Percentiles rank a stretch among this genome's conserved stretches.
Conservation (phyloP, 768 basidiomycete species). For the Cystobasidiopsis lactophilus region DNA sequence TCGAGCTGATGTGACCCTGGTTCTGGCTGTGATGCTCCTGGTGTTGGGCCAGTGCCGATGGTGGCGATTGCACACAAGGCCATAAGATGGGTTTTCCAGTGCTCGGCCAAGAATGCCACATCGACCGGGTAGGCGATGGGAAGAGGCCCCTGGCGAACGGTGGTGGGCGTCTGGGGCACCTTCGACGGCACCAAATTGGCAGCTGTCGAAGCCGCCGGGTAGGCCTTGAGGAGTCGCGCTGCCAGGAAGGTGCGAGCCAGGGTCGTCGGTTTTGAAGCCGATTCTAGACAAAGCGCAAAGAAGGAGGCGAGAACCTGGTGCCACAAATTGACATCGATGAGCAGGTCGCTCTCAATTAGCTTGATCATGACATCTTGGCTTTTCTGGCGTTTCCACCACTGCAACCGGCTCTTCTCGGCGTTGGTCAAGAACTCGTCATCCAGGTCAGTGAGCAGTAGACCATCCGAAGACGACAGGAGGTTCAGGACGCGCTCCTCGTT, state of each 20-base stretch:
- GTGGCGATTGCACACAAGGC: conserved; percentile 62
- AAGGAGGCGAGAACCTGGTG: background rate
- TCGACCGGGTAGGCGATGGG: conserved; percentile 14
- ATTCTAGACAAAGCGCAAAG: conserved; percentile 29
- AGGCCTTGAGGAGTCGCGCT: background rate
- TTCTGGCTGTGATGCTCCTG: conserved; percentile 43
- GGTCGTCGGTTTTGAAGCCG: background rate
- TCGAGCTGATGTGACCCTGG: conserved; percentile 35
- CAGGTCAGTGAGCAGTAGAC: background rate
- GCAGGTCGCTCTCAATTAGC: background rate
- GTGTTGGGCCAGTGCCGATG: conserved; percentile 39
- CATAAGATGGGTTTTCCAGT: conserved; percentile 32
- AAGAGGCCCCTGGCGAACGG: conserved; percentile 48
- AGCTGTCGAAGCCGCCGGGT: conserved; percentile 1
- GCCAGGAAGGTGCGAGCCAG: background rate
- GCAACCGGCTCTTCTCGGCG: background rate
- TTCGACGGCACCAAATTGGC: background rate
- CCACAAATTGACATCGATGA: conserved; percentile 9
- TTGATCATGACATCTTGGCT: background rate
- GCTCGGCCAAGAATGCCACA: conserved; percentile 20
- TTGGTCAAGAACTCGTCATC: background rate
- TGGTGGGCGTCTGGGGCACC: conserved; percentile 26
- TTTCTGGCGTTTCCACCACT: background rate
- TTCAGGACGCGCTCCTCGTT: background rate
- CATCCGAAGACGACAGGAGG: background rate